Conservation (phyloP, 116 monocot genomes). For the Zostera marina region DNA sequence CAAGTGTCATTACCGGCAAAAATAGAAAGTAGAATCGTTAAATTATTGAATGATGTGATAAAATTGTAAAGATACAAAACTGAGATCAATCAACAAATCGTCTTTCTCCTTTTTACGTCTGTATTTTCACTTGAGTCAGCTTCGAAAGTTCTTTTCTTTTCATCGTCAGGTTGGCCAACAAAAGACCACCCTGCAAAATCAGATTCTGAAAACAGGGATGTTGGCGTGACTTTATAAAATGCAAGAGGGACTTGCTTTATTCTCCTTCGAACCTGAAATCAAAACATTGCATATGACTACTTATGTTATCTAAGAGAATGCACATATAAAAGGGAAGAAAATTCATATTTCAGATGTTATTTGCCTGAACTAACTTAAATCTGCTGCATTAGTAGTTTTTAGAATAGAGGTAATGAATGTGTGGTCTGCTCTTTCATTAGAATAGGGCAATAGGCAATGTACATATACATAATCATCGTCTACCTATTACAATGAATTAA, state of each 20-base stretch:
- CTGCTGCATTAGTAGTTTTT: too few relatives aligned
- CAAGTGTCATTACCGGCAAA: too few relatives aligned
- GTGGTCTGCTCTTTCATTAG: too few relatives aligned
- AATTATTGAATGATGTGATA: too few relatives aligned
- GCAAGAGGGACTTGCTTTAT: slow-evolving; percentile 92
- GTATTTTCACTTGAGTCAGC: not conserved
- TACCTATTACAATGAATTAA: too few relatives aligned
- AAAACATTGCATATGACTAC: not conserved
- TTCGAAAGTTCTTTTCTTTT: not conserved
- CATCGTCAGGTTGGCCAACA: slow-evolving; percentile 7
- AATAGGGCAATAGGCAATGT: too few relatives aligned
- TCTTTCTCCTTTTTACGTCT: slow-evolving; percentile 6
- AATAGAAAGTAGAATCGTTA: too few relatives aligned
- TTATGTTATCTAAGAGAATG: not conserved
- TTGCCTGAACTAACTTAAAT: too few relatives aligned
- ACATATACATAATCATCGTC: too few relatives aligned
- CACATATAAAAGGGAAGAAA: not conserved
- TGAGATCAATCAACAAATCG: not conserved
- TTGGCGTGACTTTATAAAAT: slow-evolving; percentile 51
- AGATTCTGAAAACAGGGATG: slow-evolving; percentile 44
- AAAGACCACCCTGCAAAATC: slow-evolving; percentile 87
- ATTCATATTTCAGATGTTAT: too few relatives aligned
- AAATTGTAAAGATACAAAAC: not conserved
- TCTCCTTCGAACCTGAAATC: slow-evolving; percentile 45
- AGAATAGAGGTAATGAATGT: too few relatives aligned